Evolutionary conservation across 495 filamentous ascomycete genomes (phyloP).

Genomic region (Annulohypoxylon bovei): DNA sequence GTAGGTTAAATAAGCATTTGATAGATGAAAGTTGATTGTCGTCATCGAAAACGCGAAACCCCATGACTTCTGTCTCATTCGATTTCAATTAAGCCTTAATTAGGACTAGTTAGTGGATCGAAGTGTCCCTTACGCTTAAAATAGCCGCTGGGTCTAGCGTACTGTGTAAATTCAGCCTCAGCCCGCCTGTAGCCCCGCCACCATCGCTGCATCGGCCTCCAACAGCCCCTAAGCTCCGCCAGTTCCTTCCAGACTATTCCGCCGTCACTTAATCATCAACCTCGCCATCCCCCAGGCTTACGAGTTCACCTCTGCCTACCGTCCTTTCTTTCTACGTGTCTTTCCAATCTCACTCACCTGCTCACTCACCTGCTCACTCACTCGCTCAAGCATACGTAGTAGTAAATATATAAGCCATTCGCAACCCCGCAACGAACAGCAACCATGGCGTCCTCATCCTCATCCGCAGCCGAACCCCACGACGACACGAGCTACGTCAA

Average conservation of each 20-base stretch:
- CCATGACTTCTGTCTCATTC: slow-evolving; percentile 36
- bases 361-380: neutral
- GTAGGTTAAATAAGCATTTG: neutral
- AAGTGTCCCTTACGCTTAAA: neutral
- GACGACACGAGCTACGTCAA: slow-evolving; percentile 60
- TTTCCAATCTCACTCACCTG: neutral
- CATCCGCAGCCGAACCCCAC: slow-evolving; percentile 44
- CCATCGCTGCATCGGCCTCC: slow-evolving; percentile 15
- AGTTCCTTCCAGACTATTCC: slow-evolving; percentile 47
- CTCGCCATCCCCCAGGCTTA: slow-evolving; percentile 41
- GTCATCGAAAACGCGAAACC: slow-evolving; percentile 48
- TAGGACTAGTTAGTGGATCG: slow-evolving; percentile 12
- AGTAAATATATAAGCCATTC: neutral
- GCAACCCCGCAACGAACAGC: neutral
- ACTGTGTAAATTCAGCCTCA: slow-evolving; percentile 26
- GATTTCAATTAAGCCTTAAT: slow-evolving; percentile 19
- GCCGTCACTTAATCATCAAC: slow-evolving; percentile 41
- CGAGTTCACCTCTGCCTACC: slow-evolving; percentile 40
- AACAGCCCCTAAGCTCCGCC: slow-evolving; percentile 6
- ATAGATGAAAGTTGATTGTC: slow-evolving; percentile 25
- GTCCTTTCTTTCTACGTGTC: slow-evolving; percentile 5
- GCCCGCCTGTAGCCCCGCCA: slow-evolving; percentile 19
- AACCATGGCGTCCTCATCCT: slow-evolving; percentile 46
- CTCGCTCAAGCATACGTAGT: neutral
- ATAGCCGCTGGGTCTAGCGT: slow-evolving; percentile 5